A percentile compares a stretch with the other conserved stretches of the same genome.
Evolutionary conservation across 2,329 filamentous ascomycete species (phyloP).

Genomic region (Sarocladium oryzae): DNA sequence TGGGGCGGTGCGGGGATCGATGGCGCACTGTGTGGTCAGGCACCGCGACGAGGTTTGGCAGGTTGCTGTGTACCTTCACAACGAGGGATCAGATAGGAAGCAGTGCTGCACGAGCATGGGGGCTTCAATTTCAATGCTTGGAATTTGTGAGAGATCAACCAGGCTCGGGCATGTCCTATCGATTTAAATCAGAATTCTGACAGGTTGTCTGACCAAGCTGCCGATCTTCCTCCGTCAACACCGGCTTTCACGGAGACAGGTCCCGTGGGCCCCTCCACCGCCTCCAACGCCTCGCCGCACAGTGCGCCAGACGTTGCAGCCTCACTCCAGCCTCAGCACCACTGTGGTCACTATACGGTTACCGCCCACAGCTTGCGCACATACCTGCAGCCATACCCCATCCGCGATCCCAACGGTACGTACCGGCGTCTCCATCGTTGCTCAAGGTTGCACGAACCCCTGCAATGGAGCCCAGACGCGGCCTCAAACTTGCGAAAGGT

Average conservation of each 20-base stretch:
- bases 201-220: neutral
- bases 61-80: neutral
- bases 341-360: too few species aligned
- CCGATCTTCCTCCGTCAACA: neutral
- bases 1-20: neutral
- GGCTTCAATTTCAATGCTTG: neutral
- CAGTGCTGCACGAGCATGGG: neutral
- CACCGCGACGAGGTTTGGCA: constrained; percentile 1
- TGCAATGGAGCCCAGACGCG: neutral
- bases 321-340: neutral
- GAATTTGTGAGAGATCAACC: neutral
- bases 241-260: neutral
- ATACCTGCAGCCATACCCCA: too few species aligned
- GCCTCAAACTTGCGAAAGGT: constrained; percentile 7
- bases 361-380: too few species aligned
- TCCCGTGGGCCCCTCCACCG: constrained; percentile 4
- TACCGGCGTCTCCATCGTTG: neutral
- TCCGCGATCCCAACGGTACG: constrained; percentile 2
- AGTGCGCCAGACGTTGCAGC: neutral
- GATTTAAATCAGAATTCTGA: neutral
- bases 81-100: neutral
- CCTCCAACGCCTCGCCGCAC: constrained; percentile 4
- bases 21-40: constrained; percentile 7
- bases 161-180: neutral
- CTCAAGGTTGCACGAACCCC: neutral